Percentiles rank a stretch among this genome's conserved stretches.
These are phyloP conservation scores for Paraconiothyrium sp. DNA, from an alignment of 2,329 filamentous ascomycete species.

Conservation along the genomic window DNA sequence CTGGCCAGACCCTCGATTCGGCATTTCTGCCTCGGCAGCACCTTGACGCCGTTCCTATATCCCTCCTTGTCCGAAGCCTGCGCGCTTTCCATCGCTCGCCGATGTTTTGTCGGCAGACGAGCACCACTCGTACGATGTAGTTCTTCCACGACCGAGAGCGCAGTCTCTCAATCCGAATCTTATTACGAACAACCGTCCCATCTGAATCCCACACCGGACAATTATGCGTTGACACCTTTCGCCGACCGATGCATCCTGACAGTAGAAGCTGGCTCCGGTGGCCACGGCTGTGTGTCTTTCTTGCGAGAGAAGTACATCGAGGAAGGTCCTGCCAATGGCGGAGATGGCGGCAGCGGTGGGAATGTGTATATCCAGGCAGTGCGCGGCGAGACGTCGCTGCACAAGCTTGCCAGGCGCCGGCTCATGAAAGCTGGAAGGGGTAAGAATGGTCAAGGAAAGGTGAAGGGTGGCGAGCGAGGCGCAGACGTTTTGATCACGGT, in stretches of 20 bases:
- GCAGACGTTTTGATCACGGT: slow-evolving; percentile 90
- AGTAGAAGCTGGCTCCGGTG: slow-evolving; percentile 81
- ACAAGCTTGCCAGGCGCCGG: slow-evolving; percentile 84
- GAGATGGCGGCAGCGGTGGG: slow-evolving; percentile 90
- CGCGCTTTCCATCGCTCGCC: slow-evolving; percentile 33
- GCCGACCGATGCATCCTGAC: slow-evolving; percentile 84
- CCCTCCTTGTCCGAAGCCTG: slow-evolving; percentile 48
- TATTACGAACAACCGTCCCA: slow-evolving; percentile 33
- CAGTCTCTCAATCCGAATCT: slow-evolving; percentile 16
- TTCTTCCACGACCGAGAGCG: slow-evolving; percentile 29
- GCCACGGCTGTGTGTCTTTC: slow-evolving; percentile 94
- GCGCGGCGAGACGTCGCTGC: slow-evolving; percentile 87
- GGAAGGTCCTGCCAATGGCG: slow-evolving; percentile 91
- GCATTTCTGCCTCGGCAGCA: slow-evolving; percentile 41
- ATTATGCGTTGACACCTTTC: slow-evolving; percentile 85
- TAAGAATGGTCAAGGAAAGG: slow-evolving; percentile 80
- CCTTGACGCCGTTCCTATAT: slow-evolving; percentile 58
- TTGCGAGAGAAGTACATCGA: slow-evolving; percentile 88
- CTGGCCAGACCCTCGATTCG: slow-evolving; percentile 32
- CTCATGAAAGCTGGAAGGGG: slow-evolving; percentile 78
- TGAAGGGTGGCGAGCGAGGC: slow-evolving; percentile 78
- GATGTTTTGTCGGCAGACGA: slow-evolving; percentile 26
- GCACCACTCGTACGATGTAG: slow-evolving; percentile 38
- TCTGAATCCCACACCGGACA: slow-evolving; percentile 82
- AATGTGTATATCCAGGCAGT: slow-evolving; percentile 95